phyloP scores from a whole-genome alignment of 306 rosid species.

The Lupinus albus region DNA sequence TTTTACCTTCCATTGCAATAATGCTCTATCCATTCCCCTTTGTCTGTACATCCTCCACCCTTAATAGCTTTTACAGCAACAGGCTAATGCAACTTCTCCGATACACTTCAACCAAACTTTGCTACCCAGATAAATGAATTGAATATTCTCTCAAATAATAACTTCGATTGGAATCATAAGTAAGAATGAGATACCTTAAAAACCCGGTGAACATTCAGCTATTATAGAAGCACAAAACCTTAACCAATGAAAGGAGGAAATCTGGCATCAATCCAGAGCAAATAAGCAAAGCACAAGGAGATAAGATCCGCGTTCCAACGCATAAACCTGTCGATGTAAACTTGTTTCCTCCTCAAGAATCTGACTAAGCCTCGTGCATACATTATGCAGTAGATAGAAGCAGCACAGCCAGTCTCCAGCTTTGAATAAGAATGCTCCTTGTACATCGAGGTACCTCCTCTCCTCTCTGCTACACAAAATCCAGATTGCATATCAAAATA shows the following conservation, averaged over 20 bases:
- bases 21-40: too few relatives aligned
- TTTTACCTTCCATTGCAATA: neutral
- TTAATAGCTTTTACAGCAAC: too few relatives aligned
- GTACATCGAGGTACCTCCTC: constrained; percentile 25
- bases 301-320: constrained; percentile 21
- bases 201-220: constrained; percentile 20
- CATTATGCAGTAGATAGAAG: constrained; percentile 11
- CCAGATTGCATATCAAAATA: constrained; percentile 32
- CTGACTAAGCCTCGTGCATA: constrained; percentile 7
- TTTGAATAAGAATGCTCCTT: neutral
- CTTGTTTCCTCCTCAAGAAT: constrained; percentile 20
- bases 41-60: too few relatives aligned
- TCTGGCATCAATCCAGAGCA: constrained; percentile 25
- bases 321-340: constrained; percentile 22
- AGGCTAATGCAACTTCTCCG: too few relatives aligned
- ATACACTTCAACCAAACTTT: too few relatives aligned
- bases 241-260: neutral
- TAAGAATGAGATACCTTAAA: constrained; percentile 26
- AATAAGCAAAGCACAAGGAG: constrained; percentile 3
- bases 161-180: neutral
- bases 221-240: constrained; percentile 6
- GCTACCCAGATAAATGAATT: too few relatives aligned
- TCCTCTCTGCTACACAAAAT: constrained; percentile 15
- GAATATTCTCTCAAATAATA: neutral
- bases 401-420: neutral